Conservation (phyloP, 1,284 basidiomycete genomes). For the Fomitopsis palustris region DNA sequence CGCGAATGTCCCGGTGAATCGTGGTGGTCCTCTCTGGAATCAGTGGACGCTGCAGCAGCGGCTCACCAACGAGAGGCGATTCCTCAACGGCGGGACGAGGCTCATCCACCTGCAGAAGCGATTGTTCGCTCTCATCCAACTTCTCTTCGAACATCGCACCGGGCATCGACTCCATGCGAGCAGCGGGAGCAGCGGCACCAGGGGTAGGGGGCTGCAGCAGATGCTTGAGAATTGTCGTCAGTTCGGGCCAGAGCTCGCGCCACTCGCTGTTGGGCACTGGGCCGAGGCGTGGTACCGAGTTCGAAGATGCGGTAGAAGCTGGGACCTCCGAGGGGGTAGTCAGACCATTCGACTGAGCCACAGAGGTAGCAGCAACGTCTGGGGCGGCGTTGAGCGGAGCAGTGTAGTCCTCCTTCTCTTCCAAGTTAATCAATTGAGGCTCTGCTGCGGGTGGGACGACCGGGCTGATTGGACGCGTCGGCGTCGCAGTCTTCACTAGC, state of each 20-base stretch:
- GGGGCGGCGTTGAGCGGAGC: not conserved
- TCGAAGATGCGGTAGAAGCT: slow-evolving; percentile 8
- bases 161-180: slow-evolving; percentile 16
- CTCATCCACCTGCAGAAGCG: not conserved
- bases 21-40: slow-evolving; percentile 2
- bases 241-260: slow-evolving; percentile 29
- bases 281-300: slow-evolving; percentile 21
- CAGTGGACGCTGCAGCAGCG: slow-evolving; percentile 26
- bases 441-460: not conserved
- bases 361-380: not conserved
- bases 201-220: slow-evolving; percentile 23
- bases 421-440: slow-evolving; percentile 12
- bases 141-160: slow-evolving; percentile 21
- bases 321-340: slow-evolving; percentile 19
- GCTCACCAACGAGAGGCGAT: slow-evolving; percentile 29
- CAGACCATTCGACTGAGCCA: slow-evolving; percentile 10
- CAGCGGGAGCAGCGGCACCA: not conserved
- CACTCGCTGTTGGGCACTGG: slow-evolving; percentile 24
- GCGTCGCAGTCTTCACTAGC: not conserved
- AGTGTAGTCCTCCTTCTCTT: not conserved
- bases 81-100: slow-evolving; percentile 12
- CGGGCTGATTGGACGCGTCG: not conserved
- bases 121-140: slow-evolving; percentile 1
- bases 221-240: slow-evolving; percentile 27
- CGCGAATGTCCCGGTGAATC: slow-evolving; percentile 1